These are phyloP conservation scores for Sergeia podlipaevii DNA, from an alignment of 208 protist genomes.

Conservation along the genomic window DNA sequence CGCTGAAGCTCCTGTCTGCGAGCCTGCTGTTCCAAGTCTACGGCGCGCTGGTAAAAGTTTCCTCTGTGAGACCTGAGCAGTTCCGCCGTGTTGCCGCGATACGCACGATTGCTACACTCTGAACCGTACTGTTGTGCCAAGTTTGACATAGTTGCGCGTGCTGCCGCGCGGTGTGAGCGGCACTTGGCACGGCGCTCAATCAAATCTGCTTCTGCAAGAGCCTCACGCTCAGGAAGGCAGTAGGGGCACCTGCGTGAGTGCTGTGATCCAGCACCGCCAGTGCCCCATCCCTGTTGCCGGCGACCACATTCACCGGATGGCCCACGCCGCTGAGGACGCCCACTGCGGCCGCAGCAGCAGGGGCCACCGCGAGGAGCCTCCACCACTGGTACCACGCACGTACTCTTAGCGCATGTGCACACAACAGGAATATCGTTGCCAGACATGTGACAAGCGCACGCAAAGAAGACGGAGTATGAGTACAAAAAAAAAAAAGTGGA, in stretches of 20 bases:
- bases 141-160: constrained; percentile 15
- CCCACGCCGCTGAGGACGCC: neutral
- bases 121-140: too few species aligned
- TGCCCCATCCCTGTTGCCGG: neutral
- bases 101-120: too few species aligned
- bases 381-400: constrained; percentile 1
- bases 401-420: constrained; percentile 15
- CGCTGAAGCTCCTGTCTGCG: constrained; percentile 56
- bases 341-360: constrained; percentile 1
- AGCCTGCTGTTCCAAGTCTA: constrained; percentile 41
- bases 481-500: constrained; percentile 5
- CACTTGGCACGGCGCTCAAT: constrained; percentile 46
- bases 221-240: constrained; percentile 65
- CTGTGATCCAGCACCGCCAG: neutral
- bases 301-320: neutral
- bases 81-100: constrained; percentile 56
- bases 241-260: constrained; percentile 19
- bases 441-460: neutral
- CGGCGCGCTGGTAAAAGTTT: constrained; percentile 36
- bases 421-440: constrained; percentile 11
- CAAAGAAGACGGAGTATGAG: neutral
- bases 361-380: neutral
- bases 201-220: constrained; percentile 49
- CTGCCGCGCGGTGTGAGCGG: constrained; percentile 30
- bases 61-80: constrained; percentile 57